These are phyloP conservation scores for Fusarium drepaniforme DNA, from an alignment of 2,329 filamentous ascomycete species.

Conservation along the genomic window DNA sequence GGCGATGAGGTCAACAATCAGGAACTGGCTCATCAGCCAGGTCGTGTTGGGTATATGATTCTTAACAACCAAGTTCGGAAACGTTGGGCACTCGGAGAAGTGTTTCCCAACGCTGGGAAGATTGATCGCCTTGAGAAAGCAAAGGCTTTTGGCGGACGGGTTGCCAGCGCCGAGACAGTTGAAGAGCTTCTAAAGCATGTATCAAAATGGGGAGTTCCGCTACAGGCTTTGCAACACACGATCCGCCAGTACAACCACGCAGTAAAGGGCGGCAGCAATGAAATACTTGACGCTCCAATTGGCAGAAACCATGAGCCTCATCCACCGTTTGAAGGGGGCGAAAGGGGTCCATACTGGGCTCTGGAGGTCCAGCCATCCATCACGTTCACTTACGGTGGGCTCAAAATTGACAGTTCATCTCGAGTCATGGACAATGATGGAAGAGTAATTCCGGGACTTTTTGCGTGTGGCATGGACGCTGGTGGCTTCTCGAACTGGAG, in stretches of 20 bases:
- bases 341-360: slow-evolving; percentile 22
- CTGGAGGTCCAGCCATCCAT: slow-evolving; percentile 29
- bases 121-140: slow-evolving; percentile 30
- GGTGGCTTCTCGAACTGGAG: slow-evolving; percentile 28
- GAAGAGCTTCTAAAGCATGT: slow-evolving; percentile 15
- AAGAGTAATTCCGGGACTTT: slow-evolving; percentile 14
- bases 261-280: neutral
- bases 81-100: slow-evolving; percentile 22
- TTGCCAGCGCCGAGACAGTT: slow-evolving; percentile 11
- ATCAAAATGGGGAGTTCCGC: slow-evolving; percentile 18
- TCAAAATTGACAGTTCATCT: slow-evolving; percentile 20
- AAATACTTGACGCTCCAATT: slow-evolving; percentile 11
- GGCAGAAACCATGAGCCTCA: slow-evolving; percentile 21
- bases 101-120: slow-evolving; percentile 24
- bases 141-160: slow-evolving; percentile 23
- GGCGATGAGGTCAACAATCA: slow-evolving; percentile 31
- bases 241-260: slow-evolving; percentile 13
- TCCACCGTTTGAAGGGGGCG: slow-evolving; percentile 7
- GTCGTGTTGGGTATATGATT: slow-evolving; percentile 25
- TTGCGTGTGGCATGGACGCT: slow-evolving; percentile 27
- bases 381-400: slow-evolving; percentile 23
- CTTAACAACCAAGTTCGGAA: slow-evolving; percentile 22
- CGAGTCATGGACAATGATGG: slow-evolving; percentile 10
- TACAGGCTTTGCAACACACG: slow-evolving; percentile 4
- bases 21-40: slow-evolving; percentile 22